Percentiles rank a stretch among this genome's conserved stretches.
These are phyloP conservation scores for Orbilia blumenaviensis DNA, from an alignment of 2,329 filamentous ascomycete genomes.

Conservation along the genomic window DNA sequence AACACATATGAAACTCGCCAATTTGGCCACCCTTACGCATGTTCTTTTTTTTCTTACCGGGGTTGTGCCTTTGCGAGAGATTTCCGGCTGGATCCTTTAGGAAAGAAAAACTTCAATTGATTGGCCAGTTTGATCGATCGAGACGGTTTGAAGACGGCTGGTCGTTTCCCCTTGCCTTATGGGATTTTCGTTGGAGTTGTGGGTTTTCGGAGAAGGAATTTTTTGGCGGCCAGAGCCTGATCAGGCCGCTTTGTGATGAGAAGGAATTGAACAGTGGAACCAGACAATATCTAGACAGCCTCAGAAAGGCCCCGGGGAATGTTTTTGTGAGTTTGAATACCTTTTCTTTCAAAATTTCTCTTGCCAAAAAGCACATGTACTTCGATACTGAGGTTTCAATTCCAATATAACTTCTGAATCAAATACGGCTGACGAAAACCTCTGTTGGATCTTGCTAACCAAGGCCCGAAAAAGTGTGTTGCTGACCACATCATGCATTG, in stretches of 20 bases:
- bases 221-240: not conserved
- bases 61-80: not conserved
- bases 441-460: not conserved
- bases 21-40: not conserved
- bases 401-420: not conserved
- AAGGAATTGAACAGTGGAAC: too few relatives aligned
- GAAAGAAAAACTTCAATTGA: too few relatives aligned
- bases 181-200: not conserved
- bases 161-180: not conserved
- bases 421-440: not conserved
- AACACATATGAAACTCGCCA: conserved; percentile 17
- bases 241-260: too few relatives aligned
- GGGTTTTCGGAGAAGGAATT: not conserved
- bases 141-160: not conserved
- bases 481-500: not conserved
- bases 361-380: too few relatives aligned
- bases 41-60: not conserved
- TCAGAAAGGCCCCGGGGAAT: too few relatives aligned
- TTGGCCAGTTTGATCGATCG: not conserved
- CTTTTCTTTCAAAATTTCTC: too few relatives aligned
- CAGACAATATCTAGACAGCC: too few relatives aligned
- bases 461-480: not conserved
- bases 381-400: not conserved
- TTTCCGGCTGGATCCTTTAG: conserved; percentile 6
- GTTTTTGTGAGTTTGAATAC: too few relatives aligned